These are phyloP conservation scores for Schizophyllum commune DNA, from an alignment of 1,284 basidiomycete species.

Conservation along the genomic window DNA sequence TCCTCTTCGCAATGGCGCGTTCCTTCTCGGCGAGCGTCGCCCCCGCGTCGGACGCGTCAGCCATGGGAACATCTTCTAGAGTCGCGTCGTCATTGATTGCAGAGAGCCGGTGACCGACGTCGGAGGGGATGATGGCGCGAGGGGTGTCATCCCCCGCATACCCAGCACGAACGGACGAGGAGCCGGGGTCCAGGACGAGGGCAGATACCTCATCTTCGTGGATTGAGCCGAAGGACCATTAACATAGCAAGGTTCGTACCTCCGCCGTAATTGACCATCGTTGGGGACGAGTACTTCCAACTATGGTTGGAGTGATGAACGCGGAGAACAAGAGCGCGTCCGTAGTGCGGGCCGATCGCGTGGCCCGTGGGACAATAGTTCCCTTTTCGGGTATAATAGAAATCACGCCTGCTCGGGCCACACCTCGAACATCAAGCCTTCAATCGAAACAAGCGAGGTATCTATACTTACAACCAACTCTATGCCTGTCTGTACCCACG, in stretches of 20 bases:
- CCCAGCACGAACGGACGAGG: slow-evolving; percentile 85
- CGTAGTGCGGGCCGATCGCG: background rate
- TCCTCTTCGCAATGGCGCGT: slow-evolving; percentile 31
- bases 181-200: slow-evolving; percentile 91
- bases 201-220: slow-evolving; percentile 86
- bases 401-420: background rate
- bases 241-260: too few relatives aligned
- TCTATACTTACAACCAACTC: background rate
- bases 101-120: slow-evolving; percentile 70
- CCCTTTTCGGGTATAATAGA: background rate
- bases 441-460: background rate
- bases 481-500: too few relatives aligned
- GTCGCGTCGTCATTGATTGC: slow-evolving; percentile 39
- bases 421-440: too few relatives aligned
- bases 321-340: slow-evolving; percentile 1
- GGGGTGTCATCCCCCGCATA: slow-evolving; percentile 98
- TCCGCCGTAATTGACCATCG: slow-evolving; percentile 69
- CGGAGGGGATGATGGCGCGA: slow-evolving; percentile 85
- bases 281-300: slow-evolving; percentile 1
- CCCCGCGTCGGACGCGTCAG: slow-evolving; percentile 30
- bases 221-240: background rate
- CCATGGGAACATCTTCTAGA: slow-evolving; percentile 31
- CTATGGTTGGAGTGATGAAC: slow-evolving; percentile 6
- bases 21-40: slow-evolving; percentile 22
- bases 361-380: background rate